Conservation (phyloP, 2,329 filamentous ascomycete genomes). For the Neonectria sp. region DNA sequence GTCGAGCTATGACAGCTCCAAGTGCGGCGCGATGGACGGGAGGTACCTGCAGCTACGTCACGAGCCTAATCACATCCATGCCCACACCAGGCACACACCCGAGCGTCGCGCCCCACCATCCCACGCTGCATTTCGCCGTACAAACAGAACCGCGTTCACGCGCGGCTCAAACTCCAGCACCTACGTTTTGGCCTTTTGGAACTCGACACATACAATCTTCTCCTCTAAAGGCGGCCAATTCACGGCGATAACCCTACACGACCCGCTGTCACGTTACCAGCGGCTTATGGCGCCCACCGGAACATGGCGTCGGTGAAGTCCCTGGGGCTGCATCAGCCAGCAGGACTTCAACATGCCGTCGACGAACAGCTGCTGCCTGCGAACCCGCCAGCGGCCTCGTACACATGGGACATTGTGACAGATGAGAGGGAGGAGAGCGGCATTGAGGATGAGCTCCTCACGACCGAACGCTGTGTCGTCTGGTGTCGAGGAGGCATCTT, state of each 20-base stretch:
- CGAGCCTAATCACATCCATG: conserved; percentile 37
- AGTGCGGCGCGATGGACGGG: conserved; percentile 29
- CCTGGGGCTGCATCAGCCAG: conserved; percentile 90
- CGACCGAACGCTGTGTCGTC: conserved; percentile 82
- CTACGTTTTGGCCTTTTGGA: not conserved
- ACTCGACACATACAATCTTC: not conserved
- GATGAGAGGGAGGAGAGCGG: conserved; percentile 58
- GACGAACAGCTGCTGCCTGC: conserved; percentile 82
- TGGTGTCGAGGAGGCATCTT: conserved; percentile 92
- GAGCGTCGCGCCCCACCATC: conserved; percentile 44
- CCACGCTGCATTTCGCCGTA: conserved; percentile 27
- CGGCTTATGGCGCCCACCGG: conserved; percentile 52
- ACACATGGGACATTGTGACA: conserved; percentile 79
- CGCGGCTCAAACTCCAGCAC: conserved; percentile 31
- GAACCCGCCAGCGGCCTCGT: conserved; percentile 76
- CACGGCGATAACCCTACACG: not conserved
- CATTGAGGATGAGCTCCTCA: conserved; percentile 84
- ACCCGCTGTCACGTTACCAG: conserved; percentile 17
- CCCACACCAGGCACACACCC: conserved; percentile 4
- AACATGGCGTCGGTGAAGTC: conserved; percentile 92
- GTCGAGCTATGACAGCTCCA: conserved; percentile 46
- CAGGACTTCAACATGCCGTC: conserved; percentile 86
- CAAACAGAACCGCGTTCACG: conserved; percentile 39
- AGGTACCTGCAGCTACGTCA: conserved; percentile 51
- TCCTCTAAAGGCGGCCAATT: not conserved